Evolutionary conservation across 257 asterid species (phyloP).

Genomic region (Ocimum tenuiflorum): DNA sequence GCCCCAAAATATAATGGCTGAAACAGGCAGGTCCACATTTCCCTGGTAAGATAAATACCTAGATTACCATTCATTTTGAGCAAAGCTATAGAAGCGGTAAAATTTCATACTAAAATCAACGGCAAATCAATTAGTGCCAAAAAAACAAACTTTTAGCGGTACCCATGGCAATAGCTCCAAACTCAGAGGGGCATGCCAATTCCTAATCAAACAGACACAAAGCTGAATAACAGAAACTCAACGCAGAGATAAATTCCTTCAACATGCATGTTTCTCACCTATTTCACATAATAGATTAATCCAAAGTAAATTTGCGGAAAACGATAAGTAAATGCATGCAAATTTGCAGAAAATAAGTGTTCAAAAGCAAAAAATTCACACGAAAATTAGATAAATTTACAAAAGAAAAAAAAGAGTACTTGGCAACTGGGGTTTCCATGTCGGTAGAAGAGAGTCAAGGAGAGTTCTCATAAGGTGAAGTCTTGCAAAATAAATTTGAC

Average conservation of each 20-base stretch:
- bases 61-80: background rate
- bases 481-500: constrained; percentile 90
- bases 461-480: constrained; percentile 88
- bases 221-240: no score
- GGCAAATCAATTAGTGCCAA: background rate
- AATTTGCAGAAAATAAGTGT: background rate
- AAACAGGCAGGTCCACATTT: background rate
- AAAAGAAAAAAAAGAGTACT: constrained; percentile 29
- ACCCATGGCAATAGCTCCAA: background rate
- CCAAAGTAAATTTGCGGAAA: background rate
- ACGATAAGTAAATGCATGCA: background rate
- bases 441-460: constrained; percentile 73
- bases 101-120: background rate
- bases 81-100: background rate
- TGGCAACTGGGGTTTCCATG: constrained; percentile 80
- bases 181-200: no score
- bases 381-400: constrained; percentile 14
- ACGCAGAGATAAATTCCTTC: no score
- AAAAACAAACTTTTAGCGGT: background rate
- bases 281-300: no score
- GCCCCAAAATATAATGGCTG: background rate
- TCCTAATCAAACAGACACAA: no score
- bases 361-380: constrained; percentile 5
- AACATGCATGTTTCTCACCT: no score
- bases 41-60: background rate